Conservation (phyloP, 495 filamentous ascomycete species). For the Penicillium canariense region DNA sequence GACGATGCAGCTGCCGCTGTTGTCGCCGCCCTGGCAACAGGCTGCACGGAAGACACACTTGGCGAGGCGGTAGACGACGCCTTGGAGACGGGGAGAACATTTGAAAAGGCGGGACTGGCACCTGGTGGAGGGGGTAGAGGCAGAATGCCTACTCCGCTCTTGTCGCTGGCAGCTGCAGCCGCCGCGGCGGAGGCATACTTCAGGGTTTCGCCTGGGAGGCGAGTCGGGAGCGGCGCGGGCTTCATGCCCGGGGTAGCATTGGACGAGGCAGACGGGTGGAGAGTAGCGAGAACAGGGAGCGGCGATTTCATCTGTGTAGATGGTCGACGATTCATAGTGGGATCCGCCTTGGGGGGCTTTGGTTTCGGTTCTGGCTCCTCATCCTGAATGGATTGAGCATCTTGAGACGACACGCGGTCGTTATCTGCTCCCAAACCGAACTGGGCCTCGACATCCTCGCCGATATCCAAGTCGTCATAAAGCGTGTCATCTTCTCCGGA, state of each 20-base stretch:
- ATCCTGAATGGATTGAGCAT: constrained; percentile 88
- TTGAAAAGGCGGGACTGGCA: constrained; percentile 45
- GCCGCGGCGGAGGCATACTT: constrained; percentile 97
- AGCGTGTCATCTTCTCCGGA: constrained; percentile 83
- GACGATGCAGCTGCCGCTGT: constrained; percentile 34
- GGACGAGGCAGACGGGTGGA: constrained; percentile 53
- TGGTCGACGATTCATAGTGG: constrained; percentile 63
- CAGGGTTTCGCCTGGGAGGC: constrained; percentile 81
- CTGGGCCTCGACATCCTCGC: constrained; percentile 78
- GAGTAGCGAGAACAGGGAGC: constrained; percentile 81
- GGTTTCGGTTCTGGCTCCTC: constrained; percentile 66
- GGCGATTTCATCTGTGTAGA: constrained; percentile 93
- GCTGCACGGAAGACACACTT: constrained; percentile 52
- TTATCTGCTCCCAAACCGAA: constrained; percentile 81
- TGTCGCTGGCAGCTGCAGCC: constrained; percentile 90
- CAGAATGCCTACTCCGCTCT: constrained; percentile 81
- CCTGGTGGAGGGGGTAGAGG: constrained; percentile 88
- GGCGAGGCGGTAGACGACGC: constrained; percentile 54
- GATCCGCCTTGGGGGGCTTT: constrained; percentile 44
- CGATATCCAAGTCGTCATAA: constrained; percentile 90
- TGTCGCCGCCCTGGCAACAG: constrained; percentile 38
- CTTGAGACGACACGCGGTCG: constrained; percentile 90
- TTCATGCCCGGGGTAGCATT: constrained; percentile 77
- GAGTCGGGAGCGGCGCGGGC: constrained; percentile 81
- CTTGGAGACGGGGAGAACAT: constrained; percentile 43